These are phyloP conservation scores for Combretum micranthum DNA, from an alignment of 345 rosid species.

Conservation along the genomic window DNA sequence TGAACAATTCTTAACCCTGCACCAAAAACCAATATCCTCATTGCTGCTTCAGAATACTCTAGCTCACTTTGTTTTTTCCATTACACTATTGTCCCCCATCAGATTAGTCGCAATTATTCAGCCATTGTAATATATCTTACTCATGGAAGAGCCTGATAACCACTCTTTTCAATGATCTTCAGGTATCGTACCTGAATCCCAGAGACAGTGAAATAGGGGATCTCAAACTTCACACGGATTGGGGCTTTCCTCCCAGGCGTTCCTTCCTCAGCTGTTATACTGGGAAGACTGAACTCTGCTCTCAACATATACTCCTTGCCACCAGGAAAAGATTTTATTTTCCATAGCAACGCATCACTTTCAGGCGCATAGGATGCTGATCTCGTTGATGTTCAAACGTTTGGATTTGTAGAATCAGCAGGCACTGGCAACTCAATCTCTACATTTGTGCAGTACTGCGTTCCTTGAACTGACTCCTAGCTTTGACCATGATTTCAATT, in stretches of 20 bases:
- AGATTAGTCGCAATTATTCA: conserved; percentile 86
- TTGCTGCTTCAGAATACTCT: no score
- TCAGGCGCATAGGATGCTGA: conserved; percentile 83
- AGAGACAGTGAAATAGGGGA: conserved; percentile 89
- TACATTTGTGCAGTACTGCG: conserved; percentile 79
- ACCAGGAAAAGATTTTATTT: conserved; percentile 75
- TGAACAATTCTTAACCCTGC: no score
- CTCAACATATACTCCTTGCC: conserved; percentile 93
- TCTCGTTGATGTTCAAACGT: conserved; percentile 83
- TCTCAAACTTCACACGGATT: conserved; percentile 85
- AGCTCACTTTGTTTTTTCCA: no score
- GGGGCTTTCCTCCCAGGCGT: conserved; percentile 85
- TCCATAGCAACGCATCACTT: conserved; percentile 68
- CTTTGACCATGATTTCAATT: conserved; percentile 80
- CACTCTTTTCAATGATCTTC: conserved; percentile 96
- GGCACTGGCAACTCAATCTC: conserved; percentile 64
- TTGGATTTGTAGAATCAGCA: conserved; percentile 85
- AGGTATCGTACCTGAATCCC: conserved; percentile 98
- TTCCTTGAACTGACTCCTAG: conserved; percentile 90
- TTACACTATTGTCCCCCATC: conserved; percentile 2
- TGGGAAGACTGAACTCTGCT: conserved; percentile 88
- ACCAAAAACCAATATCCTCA: no score
- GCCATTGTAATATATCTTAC: conserved; percentile 99
- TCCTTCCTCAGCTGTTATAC: conserved; percentile 77
- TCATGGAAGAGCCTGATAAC: conserved; percentile 99